Percentiles rank a stretch among this genome's conserved stretches.
Conservation (phyloP, 2,329 filamentous ascomycete species). For the Alternaria angustiovoidea region DNA sequence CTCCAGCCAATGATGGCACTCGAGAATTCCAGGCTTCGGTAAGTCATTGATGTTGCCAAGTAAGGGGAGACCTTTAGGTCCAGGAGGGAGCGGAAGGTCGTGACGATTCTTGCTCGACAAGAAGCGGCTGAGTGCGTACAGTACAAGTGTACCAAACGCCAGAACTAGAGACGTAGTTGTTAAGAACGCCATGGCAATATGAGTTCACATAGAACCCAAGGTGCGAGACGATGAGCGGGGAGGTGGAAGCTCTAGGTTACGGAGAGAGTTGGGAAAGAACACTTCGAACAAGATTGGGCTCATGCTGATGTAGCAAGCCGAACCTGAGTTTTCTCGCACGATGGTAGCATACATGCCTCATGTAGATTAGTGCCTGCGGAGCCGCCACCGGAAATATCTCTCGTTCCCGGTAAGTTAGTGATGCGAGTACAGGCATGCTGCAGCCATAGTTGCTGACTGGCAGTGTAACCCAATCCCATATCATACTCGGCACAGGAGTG, state of each 20-base stretch:
- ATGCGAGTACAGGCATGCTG: neutral
- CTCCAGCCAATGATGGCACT: conserved; percentile 56
- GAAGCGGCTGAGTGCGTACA: neutral
- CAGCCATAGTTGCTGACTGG: neutral
- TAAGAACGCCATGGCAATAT: neutral
- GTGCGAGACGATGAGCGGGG: too few species aligned
- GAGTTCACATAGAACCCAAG: neutral
- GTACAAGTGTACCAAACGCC: neutral
- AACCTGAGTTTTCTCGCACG: too few species aligned
- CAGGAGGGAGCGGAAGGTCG: conserved; percentile 55
- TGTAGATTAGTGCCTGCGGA: neutral
- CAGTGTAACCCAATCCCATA: neutral
- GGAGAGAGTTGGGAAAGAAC: too few species aligned
- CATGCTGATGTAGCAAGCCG: neutral
- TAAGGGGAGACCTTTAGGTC: conserved; percentile 58
- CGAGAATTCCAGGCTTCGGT: conserved; percentile 49
- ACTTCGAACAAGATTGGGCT: too few species aligned
- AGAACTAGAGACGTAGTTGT: neutral
- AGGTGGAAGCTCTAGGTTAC: accelerated
- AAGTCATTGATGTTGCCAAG: conserved; percentile 62
- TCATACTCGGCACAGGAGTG: neutral
- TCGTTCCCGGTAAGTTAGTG: neutral
- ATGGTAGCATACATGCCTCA: too few species aligned
- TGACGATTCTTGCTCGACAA: neutral
- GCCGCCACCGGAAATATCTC: neutral